phyloP scores from a whole-genome alignment of 805 yeast genomes.

The Sugiyamaella boreocaroliniensis region DNA sequence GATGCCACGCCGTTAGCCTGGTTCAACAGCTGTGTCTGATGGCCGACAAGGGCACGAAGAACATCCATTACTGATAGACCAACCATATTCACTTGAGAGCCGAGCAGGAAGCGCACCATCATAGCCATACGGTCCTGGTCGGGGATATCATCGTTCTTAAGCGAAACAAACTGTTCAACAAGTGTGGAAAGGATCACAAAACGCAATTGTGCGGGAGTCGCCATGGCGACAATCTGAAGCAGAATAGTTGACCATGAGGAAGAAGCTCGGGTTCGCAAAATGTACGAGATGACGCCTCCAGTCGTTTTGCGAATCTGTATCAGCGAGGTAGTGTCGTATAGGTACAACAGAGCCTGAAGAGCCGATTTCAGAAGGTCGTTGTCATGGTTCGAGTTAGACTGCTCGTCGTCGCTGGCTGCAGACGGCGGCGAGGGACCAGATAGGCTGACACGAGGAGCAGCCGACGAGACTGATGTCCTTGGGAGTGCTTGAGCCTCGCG shows the following conservation, averaged over 20 bases:
- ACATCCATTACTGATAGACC: conserved; percentile 83
- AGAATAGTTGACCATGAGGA: conserved; percentile 49
- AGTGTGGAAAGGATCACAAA: conserved; percentile 54
- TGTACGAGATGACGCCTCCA: conserved; percentile 42
- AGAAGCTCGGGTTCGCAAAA: conserved; percentile 29
- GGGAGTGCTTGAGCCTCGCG: no score
- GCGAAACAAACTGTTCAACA: conserved; percentile 27
- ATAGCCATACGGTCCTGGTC: conserved; percentile 38
- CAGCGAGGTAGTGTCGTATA: conserved; percentile 58
- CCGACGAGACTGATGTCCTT: background rate
- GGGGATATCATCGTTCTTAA: conserved; percentile 14
- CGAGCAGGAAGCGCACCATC: conserved; percentile 48
- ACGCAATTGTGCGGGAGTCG: conserved; percentile 75
- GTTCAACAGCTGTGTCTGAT: conserved; percentile 24
- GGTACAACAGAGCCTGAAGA: conserved; percentile 43
- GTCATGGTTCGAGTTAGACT: background rate
- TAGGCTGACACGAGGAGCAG: background rate
- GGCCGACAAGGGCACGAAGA: conserved; percentile 39
- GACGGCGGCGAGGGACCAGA: background rate
- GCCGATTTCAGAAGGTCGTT: conserved; percentile 11
- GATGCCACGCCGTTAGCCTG: background rate
- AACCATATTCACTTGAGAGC: conserved; percentile 73
- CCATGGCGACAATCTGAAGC: conserved; percentile 58
- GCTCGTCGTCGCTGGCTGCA: background rate
- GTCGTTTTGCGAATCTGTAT: conserved; percentile 56